Conservation (phyloP, 2,329 filamentous ascomycete genomes). For the Verticillium isaacii region DNA sequence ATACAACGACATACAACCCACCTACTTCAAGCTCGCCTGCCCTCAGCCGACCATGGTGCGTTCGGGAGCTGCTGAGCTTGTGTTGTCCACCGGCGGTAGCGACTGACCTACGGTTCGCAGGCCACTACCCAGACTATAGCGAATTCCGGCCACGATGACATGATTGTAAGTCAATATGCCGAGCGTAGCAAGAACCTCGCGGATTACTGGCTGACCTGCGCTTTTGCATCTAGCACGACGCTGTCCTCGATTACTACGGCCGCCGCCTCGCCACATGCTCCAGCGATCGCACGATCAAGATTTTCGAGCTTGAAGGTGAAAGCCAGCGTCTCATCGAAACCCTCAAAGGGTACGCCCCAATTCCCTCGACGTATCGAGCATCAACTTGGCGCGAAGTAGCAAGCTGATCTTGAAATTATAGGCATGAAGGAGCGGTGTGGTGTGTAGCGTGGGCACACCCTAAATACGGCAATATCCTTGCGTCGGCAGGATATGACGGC, state of each 20-base stretch:
- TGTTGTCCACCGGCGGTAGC: no score
- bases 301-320: slow-evolving; percentile 96
- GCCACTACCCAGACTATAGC: slow-evolving; percentile 36
- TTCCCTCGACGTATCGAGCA: not conserved
- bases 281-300: slow-evolving; percentile 98
- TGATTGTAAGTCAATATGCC: slow-evolving; percentile 74
- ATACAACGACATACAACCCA: no score
- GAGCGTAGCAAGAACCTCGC: not conserved
- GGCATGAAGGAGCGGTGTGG: slow-evolving; percentile 97
- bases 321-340: slow-evolving; percentile 87
- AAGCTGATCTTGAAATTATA: slow-evolving; percentile 27
- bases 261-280: slow-evolving; percentile 94
- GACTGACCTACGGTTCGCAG: not conserved
- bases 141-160: slow-evolving; percentile 77
- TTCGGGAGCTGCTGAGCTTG: not conserved
- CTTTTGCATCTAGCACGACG: slow-evolving; percentile 68
- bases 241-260: slow-evolving; percentile 97
- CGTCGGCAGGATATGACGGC: slow-evolving; percentile 92
- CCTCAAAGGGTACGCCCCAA: slow-evolving; percentile 71
- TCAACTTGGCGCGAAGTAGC: not conserved
- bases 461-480: slow-evolving; percentile 97
- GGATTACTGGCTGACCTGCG: not conserved
- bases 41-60: not conserved
- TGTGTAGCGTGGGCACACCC: slow-evolving; percentile 97
- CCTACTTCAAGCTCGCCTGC: not conserved